Base-by-base conservation (phyloP, 176 grass and related monocot species). In the Musa troglodytarum region DNA sequence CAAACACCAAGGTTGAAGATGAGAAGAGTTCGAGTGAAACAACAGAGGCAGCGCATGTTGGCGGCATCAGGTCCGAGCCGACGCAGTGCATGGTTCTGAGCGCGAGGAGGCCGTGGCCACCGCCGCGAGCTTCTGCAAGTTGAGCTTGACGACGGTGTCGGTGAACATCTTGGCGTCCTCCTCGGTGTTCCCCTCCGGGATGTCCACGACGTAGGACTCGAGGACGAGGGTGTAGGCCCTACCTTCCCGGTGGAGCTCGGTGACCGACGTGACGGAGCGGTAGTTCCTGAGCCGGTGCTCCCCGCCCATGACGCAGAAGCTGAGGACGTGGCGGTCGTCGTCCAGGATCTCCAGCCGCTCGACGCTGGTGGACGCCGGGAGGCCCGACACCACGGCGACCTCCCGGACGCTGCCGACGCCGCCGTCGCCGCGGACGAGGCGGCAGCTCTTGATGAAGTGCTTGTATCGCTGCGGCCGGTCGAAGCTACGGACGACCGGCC, bases 321-420 rank as follows among this genome's bases (percentile, higher is more conserved):
- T 93, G 77, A 93, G 82, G 65, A 97, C 73, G 77, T 93, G 90
- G 26, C 82, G 86, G 22, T 89, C 72, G 76, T 97, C 90, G 78
- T 97, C 90, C 65, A 97, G 82, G 78, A 97, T 93, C 90, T 97
- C 94, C 50, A 97, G 82, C n/a, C 93, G 86, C 86, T 97, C 94
- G 6, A 90, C 92, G 77, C 94, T 97, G 50, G 88, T 91, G 50
- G 90, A 93, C 0, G 90, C 94, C 1, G 94, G 93, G 67, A 97
- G 76, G 52, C 94, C 90, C 1, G 93, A 96, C 16, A 96, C 73
- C 53, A 96, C 89, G 61, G 87, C 83, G 76, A 96, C 87, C 73
- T 96, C 87, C 19, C 93, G 80, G n/a, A 96, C 87, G 79, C 89
- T 96, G 20, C 93, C 93, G 3, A 96, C 93, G 55, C 79, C 73